These are phyloP conservation scores for Dictyostelium capitatum DNA, from an alignment of 78 protist genomes.

Conservation along the genomic window DNA sequence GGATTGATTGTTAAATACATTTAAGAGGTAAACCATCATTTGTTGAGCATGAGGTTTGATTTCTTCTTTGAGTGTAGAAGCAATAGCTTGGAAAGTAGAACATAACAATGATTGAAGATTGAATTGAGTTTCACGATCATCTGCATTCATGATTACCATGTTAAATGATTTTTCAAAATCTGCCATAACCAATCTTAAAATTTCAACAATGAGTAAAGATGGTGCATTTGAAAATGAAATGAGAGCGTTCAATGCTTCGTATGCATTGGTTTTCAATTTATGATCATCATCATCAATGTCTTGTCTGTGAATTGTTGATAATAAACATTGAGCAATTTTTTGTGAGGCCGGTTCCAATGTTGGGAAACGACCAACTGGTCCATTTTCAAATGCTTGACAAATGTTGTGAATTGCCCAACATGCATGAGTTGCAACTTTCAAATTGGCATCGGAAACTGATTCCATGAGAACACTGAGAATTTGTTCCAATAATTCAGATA, in stretches of 20 bases:
- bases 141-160: background rate
- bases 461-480: slow-evolving; percentile 12
- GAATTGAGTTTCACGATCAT: slow-evolving; percentile 25
- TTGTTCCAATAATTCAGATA: background rate
- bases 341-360: background rate
- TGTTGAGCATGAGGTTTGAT: slow-evolving; percentile 68
- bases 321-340: slow-evolving; percentile 20
- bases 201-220: background rate
- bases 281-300: slow-evolving; percentile 77
- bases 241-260: slow-evolving; percentile 86
- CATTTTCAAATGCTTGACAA: slow-evolving; percentile 49
- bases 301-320: slow-evolving; percentile 58
- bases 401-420: slow-evolving; percentile 90
- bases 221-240: slow-evolving; percentile 53
- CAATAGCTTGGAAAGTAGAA: slow-evolving; percentile 58
- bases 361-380: slow-evolving; percentile 47
- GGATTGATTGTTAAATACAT: slow-evolving; percentile 57
- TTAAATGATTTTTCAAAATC: slow-evolving; percentile 36
- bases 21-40: slow-evolving; percentile 83
- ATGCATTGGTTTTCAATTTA: slow-evolving; percentile 85
- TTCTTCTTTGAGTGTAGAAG: slow-evolving; percentile 30
- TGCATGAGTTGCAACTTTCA: slow-evolving; percentile 88
- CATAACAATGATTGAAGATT: slow-evolving; percentile 69
- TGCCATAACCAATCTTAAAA: background rate
- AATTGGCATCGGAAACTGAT: slow-evolving; percentile 51